phyloP scores from a whole-genome alignment of 208 protist species.

The Leishmania martiniquensis region DNA sequence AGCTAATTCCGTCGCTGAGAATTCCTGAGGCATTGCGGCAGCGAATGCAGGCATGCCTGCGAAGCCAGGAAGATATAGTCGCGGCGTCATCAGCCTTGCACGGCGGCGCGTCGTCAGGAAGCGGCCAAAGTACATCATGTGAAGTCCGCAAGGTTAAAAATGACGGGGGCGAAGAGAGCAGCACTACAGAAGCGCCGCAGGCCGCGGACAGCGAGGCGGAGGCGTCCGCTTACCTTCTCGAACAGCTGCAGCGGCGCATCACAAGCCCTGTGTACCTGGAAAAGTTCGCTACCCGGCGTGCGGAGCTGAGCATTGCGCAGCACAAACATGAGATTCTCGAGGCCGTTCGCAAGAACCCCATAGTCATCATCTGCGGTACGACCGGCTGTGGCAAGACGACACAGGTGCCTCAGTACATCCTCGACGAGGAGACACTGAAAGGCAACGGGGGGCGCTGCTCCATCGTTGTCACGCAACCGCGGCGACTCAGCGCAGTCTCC shows the following conservation, averaged over 20 bases:
- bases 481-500: conserved; percentile 98
- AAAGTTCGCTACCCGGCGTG: conserved; percentile 65
- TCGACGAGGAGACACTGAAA: conserved; percentile 78
- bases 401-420: conserved; percentile 96
- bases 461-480: conserved; percentile 97
- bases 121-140: neutral
- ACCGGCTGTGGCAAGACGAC: conserved; percentile 98
- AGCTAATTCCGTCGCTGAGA: conserved; percentile 15
- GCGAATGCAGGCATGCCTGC: conserved; percentile 30
- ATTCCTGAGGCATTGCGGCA: conserved; percentile 9
- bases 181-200: neutral
- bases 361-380: conserved; percentile 95
- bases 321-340: conserved; percentile 77
- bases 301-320: conserved; percentile 68
- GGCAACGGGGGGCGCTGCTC: conserved; percentile 64
- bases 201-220: conserved; percentile 21
- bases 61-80: conserved; percentile 18
- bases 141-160: neutral
- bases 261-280: conserved; percentile 62
- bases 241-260: conserved; percentile 51
- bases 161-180: neutral
- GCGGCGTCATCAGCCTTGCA: neutral
- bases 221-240: conserved; percentile 53
- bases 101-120: neutral
- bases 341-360: conserved; percentile 65